Evolutionary conservation across 2,329 filamentous ascomycete species (phyloP).

Genomic region (Aspergillus thermomutatus): DNA sequence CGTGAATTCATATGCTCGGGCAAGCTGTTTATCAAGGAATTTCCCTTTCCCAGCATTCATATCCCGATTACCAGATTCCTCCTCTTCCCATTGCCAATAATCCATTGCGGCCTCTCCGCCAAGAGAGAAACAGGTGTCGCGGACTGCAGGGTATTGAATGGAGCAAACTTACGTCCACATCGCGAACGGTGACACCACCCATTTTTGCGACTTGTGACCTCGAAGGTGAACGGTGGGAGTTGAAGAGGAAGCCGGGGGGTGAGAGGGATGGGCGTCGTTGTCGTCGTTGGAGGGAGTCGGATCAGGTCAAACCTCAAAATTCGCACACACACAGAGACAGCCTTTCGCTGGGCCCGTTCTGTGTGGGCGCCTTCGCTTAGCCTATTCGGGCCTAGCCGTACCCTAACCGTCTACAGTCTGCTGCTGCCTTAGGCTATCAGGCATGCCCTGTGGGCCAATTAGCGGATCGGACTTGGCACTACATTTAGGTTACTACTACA

Average conservation of each 20-base stretch:
- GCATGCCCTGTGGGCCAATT: background rate
- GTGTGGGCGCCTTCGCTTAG: conserved; percentile 40
- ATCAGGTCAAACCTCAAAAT: conserved; percentile 31
- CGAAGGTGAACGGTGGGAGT: conserved; percentile 24
- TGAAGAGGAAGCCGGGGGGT: conserved; percentile 30
- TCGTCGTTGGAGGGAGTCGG: conserved; percentile 35
- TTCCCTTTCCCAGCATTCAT: background rate
- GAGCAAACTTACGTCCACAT: conserved; percentile 57
- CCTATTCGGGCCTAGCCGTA: conserved; percentile 40
- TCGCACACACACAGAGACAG: conserved; percentile 30
- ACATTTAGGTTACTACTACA: background rate
- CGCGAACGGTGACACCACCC: conserved; percentile 65
- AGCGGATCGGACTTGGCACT: background rate
- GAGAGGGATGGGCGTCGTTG: conserved; percentile 36
- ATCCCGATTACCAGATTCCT: background rate
- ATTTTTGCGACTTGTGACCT: conserved; percentile 52
- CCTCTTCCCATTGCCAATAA: conserved; percentile 10
- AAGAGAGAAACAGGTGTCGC: conserved; percentile 12
- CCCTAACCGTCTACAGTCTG: conserved; percentile 27
- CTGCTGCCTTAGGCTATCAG: conserved; percentile 13
- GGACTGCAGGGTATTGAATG: conserved; percentile 8
- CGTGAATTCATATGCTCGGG: background rate
- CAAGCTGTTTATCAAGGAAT: background rate
- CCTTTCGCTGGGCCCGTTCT: conserved; percentile 30
- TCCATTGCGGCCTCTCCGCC: conserved; percentile 4